Conservation (phyloP, 257 asterid species). For the Fraxinus cuspidata region DNA sequence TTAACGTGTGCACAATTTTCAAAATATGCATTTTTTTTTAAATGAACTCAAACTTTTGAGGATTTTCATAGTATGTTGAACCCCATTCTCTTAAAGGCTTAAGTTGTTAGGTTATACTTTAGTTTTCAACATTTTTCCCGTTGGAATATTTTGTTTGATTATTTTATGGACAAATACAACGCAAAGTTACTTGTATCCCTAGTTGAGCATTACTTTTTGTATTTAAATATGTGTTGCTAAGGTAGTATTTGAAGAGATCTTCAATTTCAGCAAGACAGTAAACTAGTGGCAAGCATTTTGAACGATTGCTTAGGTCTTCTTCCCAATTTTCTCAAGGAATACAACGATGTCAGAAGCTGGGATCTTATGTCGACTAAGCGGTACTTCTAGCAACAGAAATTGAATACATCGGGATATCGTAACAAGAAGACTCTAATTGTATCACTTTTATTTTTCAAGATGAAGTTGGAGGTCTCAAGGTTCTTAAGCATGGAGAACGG, state of each 20-base stretch:
- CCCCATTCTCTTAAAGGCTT: too few relatives aligned
- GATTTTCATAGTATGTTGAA: too few relatives aligned
- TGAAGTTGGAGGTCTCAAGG: constrained; percentile 59
- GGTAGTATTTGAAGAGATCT: constrained; percentile 42
- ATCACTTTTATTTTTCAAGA: constrained; percentile 57
- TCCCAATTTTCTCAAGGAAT: constrained; percentile 39
- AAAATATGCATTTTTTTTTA: too few relatives aligned
- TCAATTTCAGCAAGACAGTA: constrained; percentile 38
- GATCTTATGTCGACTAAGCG: constrained; percentile 43
- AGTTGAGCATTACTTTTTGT: not conserved
- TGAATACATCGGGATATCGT: constrained; percentile 21
- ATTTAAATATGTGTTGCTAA: constrained; percentile 20
- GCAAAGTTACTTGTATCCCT: too few relatives aligned
- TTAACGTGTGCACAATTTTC: too few relatives aligned
- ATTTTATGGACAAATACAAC: too few relatives aligned
- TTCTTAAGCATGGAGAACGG: constrained; percentile 44
- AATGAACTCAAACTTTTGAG: too few relatives aligned
- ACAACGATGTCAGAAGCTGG: constrained; percentile 40
- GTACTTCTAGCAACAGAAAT: constrained; percentile 45
- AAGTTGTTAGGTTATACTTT: too few relatives aligned
- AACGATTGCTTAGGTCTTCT: constrained; percentile 49
- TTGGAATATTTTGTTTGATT: too few relatives aligned
- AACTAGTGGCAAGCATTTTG: constrained; percentile 37
- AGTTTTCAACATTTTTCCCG: too few relatives aligned
- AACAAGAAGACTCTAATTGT: not conserved